Evolutionary conservation across 2,329 filamentous ascomycete species (phyloP), one percentile per base, ranked within the genome.

Genomic region (Lachnellula hyalina): DNA sequence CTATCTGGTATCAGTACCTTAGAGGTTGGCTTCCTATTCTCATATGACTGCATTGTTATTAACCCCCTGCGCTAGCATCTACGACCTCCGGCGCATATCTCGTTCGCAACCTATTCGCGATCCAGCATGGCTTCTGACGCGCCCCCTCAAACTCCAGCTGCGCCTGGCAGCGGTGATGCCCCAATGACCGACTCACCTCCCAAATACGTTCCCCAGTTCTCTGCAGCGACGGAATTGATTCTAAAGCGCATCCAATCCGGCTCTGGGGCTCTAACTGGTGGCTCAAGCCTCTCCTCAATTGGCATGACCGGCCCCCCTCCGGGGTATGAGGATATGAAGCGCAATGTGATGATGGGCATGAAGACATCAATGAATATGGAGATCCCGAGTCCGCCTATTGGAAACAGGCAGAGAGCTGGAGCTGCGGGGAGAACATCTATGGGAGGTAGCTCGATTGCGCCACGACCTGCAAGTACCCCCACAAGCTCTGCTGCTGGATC

Each of bases 221-320:
- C 67, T 60, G 68, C 68, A 38, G 59, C 68, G 14, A 71, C 68
- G 2, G 67, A 70, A 51, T 68, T 70, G 67, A 71, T 71, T 36
- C 63, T 71, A 36, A 67, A 69, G 59, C 67, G 68, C 41, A 68
- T 70, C 46, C 63, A 67, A 44, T 64, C 65, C 19, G 65, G 68
- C 36, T 15, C 36, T 32, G 28, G 28, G 32, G 55, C 50, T 45
- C 57, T 52, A 19, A 51, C 51, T 48, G 44, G 46, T 28, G 53
- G 60, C 12, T 57, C 58, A 15, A 62, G 54, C 23, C 60, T 66
- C 12, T 60, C 61, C 32, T 61, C 63, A 15, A 62, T 66, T 54
- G 64, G 64, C 35, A 64, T 65, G 53, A 61, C 63, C n/a, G 63
- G 59, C 5, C 62, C 61, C 46, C 62, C 63, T 35, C 61, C 66